Evolutionary conservation across 495 filamentous ascomycete species (phyloP).

Genomic region (Talaromyces trachyspermus): DNA sequence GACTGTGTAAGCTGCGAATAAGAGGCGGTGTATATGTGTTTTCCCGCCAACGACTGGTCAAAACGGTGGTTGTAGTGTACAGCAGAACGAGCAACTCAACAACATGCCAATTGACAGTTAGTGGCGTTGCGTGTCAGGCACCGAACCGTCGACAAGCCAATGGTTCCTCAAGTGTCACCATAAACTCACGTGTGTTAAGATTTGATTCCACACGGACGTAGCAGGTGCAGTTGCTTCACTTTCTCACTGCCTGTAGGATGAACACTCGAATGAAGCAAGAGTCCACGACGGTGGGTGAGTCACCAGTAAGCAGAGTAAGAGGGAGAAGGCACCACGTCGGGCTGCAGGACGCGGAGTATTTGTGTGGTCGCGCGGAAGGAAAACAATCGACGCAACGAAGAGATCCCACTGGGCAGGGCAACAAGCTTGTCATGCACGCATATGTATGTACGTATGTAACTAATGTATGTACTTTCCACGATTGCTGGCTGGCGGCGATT

Average conservation of each 20-base stretch:
- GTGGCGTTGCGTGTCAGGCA: slow-evolving; percentile 3
- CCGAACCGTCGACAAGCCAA: slow-evolving; percentile 5
- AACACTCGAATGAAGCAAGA: slow-evolving; percentile 1
- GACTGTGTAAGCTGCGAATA: slow-evolving; percentile 1
- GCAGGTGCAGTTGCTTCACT: too few relatives aligned
- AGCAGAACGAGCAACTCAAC: not conserved
- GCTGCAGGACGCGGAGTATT: slow-evolving; percentile 3
- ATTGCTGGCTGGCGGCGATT: slow-evolving; percentile 5
- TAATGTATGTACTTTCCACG: not conserved
- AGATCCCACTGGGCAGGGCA: not conserved
- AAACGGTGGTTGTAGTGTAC: not conserved
- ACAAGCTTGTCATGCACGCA: slow-evolving; percentile 3
- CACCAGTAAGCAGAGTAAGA: not conserved
- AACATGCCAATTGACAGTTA: not conserved
- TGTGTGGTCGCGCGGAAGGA: not conserved
- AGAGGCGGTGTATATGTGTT: slow-evolving; percentile 2
- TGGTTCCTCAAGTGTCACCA: slow-evolving; percentile 5
- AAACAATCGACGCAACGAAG: not conserved
- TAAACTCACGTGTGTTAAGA: too few relatives aligned
- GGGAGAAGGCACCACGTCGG: slow-evolving; percentile 1
- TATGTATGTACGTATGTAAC: too few relatives aligned
- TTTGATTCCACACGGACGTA: not conserved
- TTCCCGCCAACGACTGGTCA: not conserved
- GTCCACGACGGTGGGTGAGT: slow-evolving; percentile 3
- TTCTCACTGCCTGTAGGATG: too few relatives aligned